Conservation (phyloP, 257 asterid genomes). For the Nemophila menziesii region DNA sequence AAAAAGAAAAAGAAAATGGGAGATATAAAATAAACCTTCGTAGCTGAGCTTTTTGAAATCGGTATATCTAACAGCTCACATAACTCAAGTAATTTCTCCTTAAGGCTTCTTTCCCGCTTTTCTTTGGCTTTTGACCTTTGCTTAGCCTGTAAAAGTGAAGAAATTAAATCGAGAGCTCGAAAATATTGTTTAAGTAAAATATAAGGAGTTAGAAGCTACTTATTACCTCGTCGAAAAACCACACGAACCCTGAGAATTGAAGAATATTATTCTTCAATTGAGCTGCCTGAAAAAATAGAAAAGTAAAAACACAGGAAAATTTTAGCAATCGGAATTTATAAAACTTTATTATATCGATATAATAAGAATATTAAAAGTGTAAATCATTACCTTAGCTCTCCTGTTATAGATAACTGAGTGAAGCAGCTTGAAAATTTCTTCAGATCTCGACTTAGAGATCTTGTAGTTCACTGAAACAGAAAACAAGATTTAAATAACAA, state of each 20-base stretch:
- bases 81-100: constrained; percentile 73
- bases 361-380: constrained; percentile 6
- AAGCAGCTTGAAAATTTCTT: constrained; percentile 54
- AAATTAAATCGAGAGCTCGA: constrained; percentile 4
- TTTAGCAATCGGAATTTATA: no score
- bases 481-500: neutral
- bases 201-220: constrained; percentile 11
- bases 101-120: constrained; percentile 69
- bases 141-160: constrained; percentile 50
- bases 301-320: no score
- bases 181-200: neutral
- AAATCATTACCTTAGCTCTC: constrained; percentile 51
- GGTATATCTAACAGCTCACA: constrained; percentile 78
- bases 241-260: constrained; percentile 85
- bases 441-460: constrained; percentile 55
- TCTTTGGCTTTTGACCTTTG: constrained; percentile 63
- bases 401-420: constrained; percentile 52
- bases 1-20: no score
- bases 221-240: constrained; percentile 79
- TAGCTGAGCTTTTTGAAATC: constrained; percentile 42
- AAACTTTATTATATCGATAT: no score
- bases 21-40: constrained; percentile 51
- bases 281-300: constrained; percentile 76
- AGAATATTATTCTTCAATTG: constrained; percentile 62
- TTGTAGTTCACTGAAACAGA: constrained; percentile 49